Evolutionary conservation across 2,329 filamentous ascomycete genomes (phyloP), one percentile per base, ranked within the genome.

Genomic region (Calycina herbarum): DNA sequence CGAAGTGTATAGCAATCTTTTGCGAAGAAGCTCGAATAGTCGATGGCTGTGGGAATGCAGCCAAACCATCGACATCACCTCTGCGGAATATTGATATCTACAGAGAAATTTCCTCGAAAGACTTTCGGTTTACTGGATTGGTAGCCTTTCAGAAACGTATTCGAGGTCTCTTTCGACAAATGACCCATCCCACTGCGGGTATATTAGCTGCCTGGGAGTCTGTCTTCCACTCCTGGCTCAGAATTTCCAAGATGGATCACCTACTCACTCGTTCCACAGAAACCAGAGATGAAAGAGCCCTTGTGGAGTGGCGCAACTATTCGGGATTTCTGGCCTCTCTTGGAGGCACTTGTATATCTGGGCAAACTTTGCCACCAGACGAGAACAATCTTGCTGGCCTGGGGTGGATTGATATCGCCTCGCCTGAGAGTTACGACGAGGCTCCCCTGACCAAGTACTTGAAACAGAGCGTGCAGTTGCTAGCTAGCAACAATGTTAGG

Each of bases 71-170:
- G 10, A 77, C 82, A 20, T 81, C 84, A 0, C 77, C 88, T 15
- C 79, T 89, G 57, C 83, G 85, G 42, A 91, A 91, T 68, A 81
- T 81, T 40, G 83, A 86, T 6, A 78, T 87, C 1, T 90, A 87
- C 67, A 78, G 80, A 29, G 87, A 89, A 68, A 85, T 91, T 61
- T 82, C 86, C 1, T 88, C 87, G 1, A 84, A 82, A 54, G 83
- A 82, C 1, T 90, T 90, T 72, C 82, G 86, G 33, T 88, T 90
- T 71, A 90, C 88, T 7, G 88, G 88, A 0, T 77, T 89, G 7
- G 88, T 90, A 11, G 88, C 88, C 1, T 91, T 91, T 72, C 88
- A 91, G 70, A 90, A 89, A 72, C 82, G 88, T 51, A 81, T 88
- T 38, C 82, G 88, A 57, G 81, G 82, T 13, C 80, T 90, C 38